These are phyloP conservation scores for Agastache rugosa DNA, from an alignment of 257 asterid species.

Conservation along the genomic window DNA sequence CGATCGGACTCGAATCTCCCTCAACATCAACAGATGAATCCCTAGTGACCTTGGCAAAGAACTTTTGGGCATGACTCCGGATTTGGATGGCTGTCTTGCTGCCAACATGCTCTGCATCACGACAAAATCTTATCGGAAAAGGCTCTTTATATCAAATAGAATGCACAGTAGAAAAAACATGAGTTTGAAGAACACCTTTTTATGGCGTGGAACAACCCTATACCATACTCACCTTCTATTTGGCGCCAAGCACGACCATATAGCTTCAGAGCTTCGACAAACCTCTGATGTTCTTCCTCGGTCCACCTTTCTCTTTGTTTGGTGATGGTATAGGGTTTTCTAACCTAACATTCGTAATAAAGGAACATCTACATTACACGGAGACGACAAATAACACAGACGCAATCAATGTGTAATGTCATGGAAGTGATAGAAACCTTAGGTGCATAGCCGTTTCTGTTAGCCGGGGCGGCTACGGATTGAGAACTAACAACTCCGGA, in stretches of 20 bases:
- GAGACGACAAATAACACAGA: constrained; percentile 22
- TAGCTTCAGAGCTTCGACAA: constrained; percentile 78
- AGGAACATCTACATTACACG: constrained; percentile 38
- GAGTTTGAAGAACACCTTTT: constrained; percentile 30
- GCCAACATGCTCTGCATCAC: constrained; percentile 71
- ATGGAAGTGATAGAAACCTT: constrained; percentile 55
- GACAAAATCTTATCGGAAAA: constrained; percentile 4
- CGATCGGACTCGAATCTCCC: constrained; percentile 55
- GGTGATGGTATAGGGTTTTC: constrained; percentile 86
- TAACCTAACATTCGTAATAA: constrained; percentile 51
- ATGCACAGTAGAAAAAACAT: background rate
- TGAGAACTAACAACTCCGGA: constrained; percentile 36
- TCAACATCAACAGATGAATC: constrained; percentile 61
- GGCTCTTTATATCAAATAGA: background rate
- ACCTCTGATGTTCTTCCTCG: constrained; percentile 81
- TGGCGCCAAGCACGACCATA: constrained; percentile 95
- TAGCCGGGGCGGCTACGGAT: constrained; percentile 34
- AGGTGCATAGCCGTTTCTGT: constrained; percentile 49
- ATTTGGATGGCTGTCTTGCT: constrained; percentile 90
- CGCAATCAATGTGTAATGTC: constrained; percentile 24
- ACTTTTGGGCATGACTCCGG: constrained; percentile 94
- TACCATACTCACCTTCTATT: constrained; percentile 73
- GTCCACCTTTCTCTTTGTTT: constrained; percentile 92
- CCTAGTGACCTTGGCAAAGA: constrained; percentile 75
- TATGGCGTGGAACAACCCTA: constrained; percentile 34